These are phyloP conservation scores for Neopestalotiopsis rosae DNA, from an alignment of 2,329 filamentous ascomycete genomes.

Conservation along the genomic window DNA sequence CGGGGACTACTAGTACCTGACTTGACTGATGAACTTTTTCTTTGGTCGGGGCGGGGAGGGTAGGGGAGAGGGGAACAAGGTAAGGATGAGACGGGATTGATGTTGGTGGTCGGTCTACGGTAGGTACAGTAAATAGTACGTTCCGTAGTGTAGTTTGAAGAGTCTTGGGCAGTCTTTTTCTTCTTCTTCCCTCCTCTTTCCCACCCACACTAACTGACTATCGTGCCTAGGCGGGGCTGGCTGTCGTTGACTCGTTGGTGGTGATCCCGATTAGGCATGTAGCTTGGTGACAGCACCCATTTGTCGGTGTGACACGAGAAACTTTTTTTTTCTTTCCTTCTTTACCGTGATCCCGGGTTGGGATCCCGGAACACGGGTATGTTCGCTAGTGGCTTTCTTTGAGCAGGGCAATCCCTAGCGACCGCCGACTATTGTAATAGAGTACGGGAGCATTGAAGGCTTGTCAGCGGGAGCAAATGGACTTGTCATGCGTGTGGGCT, in stretches of 20 bases:
- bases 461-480: background rate
- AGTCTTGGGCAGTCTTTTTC: background rate
- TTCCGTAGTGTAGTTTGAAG: background rate
- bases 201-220: background rate
- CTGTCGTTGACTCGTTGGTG: background rate
- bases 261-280: background rate
- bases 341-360: background rate
- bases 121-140: slow-evolving; percentile 6
- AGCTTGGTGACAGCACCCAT: background rate
- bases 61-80: background rate
- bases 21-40: background rate
- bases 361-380: background rate
- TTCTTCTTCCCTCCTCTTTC: too few species aligned
- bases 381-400: background rate
- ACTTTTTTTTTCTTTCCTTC: background rate
- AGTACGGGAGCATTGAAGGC: background rate
- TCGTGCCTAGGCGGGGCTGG: too few species aligned
- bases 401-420: background rate
- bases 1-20: background rate
- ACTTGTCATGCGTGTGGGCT: background rate
- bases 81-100: background rate
- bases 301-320: background rate
- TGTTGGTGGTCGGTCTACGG: background rate
- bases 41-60: background rate
- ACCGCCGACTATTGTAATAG: background rate